Evolutionary conservation across 306 rosid genomes (phyloP), one percentile per base, ranked within the genome.

Genomic region (Dryas drummondii): DNA sequence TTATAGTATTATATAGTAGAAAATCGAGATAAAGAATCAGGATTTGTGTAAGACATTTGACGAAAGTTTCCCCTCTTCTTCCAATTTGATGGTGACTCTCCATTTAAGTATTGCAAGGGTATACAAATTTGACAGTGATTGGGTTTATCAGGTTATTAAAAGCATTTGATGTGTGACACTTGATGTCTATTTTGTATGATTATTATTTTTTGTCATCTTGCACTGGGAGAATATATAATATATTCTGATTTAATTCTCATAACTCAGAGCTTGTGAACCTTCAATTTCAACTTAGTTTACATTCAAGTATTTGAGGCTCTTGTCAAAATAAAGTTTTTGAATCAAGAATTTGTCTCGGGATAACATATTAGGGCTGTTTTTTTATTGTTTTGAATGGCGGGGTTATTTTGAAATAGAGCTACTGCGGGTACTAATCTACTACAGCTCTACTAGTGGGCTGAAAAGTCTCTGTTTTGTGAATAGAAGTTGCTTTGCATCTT

Each of bases 161-260:
- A 44, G 12, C 40, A 44, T 13, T 54, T 12, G 50, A 17, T 17
- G 11, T 41, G 52, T 19, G 41, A 14, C 19, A 22, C 26, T 4
- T 60, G 27, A 32, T 13, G 66, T 46, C 49, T 46, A 46, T 32
- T 32, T 46, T 0, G 68, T 16, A 63, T 63, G 1, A n/a, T 40
- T 15, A 40, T 62, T 12, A 60, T 60, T 22, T 4, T 19, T 5
- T 55, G 3, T 55, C 8, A 8, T 56, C 14, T 55, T 11, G 61
- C 61, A 56, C 12, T 27, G 42, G 66, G 16, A 32, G 48, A 62
- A 59, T 53, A 32, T 32, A 49, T 27, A 13, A 32, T 51, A 10
- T 68, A 9, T 68, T 50, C 32, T 68, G 59, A 51, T 50, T 16
- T 58, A 10, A 58, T 58, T 68, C 60, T 68, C 46, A 6, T 12